Conservation (phyloP, 441 rosid species). For the Bocquillonia castaneifolia region DNA sequence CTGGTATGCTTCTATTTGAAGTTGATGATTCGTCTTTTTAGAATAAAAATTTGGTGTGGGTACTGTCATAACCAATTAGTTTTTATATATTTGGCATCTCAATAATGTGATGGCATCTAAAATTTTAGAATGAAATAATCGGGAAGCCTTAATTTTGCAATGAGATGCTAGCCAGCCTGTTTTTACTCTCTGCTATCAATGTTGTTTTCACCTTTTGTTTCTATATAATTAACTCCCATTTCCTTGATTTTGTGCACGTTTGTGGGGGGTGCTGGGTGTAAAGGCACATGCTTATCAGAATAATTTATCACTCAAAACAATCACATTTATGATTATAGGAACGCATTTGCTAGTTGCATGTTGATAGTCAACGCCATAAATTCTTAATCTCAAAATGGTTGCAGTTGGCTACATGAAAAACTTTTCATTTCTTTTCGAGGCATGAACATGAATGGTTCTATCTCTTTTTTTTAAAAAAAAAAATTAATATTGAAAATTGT, state of each 20-base stretch:
- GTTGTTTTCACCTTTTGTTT: background rate
- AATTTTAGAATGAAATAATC: background rate
- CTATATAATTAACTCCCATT: background rate
- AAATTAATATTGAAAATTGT: background rate
- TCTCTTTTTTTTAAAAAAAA: background rate
- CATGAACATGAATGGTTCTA: background rate
- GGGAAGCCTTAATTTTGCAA: slow-evolving; percentile 2
- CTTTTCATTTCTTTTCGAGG: background rate
- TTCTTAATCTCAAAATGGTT: background rate
- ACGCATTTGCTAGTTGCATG: background rate
- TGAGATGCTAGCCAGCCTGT: background rate
- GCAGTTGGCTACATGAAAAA: background rate
- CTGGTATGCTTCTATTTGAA: slow-evolving; percentile 41
- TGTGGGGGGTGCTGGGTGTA: no score
- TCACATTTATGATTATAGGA: background rate
- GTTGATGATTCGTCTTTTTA: background rate
- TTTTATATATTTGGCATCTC: background rate
- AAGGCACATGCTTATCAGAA: background rate
- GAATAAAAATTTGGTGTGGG: slow-evolving; percentile 5
- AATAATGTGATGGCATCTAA: background rate
- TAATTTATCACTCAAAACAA: background rate
- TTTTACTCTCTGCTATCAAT: background rate
- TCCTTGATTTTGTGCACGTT: background rate
- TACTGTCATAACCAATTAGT: slow-evolving; percentile 1
- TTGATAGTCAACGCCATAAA: background rate